Evolutionary conservation across 139 green algal genomes (phyloP), one percentile per base, ranked within the genome.

Genomic region (Chlorella vulgaris): DNA sequence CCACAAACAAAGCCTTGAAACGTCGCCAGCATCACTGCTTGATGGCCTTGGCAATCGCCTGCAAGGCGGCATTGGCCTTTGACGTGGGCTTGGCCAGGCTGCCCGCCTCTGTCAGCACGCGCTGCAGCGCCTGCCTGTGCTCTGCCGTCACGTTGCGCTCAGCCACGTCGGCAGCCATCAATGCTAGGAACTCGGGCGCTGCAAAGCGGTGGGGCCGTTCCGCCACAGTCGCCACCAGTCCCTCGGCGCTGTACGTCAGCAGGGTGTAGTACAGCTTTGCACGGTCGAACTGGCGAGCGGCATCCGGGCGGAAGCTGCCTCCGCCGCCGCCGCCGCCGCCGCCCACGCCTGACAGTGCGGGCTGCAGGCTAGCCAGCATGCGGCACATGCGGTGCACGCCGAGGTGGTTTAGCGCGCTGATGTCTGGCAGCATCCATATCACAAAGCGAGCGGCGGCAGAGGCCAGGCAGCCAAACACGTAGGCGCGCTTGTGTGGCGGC

Each of bases 341-440:
- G 47, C 77, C 69, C 43, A 90, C 81, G 1, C 74, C 69, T 13
- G 67, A 78, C 28, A 93, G 80, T 7, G 76, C 63, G 13, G 77
- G 77, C 65, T 82, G 77, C 83, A 94, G 81, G 55, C 84, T 69
- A 28, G 90, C 77, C 76, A 94, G 83, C 69, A 88, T 85, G 42
- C 89, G 89, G 39, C 88, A 86, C 85, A 96, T 91, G 53, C 88
- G 83, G 50, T 91, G 85, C 66, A 93, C 87, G 7, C 90, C 89
- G 36, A 85, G 60, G 35, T 83, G 65, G 70, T 93, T 94, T 33
- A 93, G 85, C 28, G 76, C 75, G n/a, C 66, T 38, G 13, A 90
- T 55, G 55, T 91, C 78, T 6, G 86, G 81, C 74, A 95, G 87
- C 82, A 91, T 83, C 89, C 87, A 92, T 61, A 94, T 86, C 10